Percentiles rank a stretch among this genome's conserved stretches.
These are phyloP conservation scores for Anethum foeniculum DNA, from an alignment of 140 eudicot species.

Conservation along the genomic window DNA sequence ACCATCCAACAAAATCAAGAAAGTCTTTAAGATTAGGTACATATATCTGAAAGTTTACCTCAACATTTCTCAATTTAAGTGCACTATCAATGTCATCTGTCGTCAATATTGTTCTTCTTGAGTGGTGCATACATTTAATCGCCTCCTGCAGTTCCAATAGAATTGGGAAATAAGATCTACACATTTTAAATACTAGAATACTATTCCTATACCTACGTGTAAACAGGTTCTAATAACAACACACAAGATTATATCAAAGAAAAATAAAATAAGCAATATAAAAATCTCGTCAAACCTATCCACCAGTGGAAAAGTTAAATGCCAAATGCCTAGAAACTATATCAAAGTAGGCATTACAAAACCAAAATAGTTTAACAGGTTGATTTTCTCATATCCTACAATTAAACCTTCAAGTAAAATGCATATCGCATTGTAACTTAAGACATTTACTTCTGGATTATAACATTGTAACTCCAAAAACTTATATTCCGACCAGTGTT, in stretches of 20 bases:
- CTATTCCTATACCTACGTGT: background rate
- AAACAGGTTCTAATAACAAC: background rate
- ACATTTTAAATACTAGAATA: background rate
- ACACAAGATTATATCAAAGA: background rate
- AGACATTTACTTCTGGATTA: background rate
- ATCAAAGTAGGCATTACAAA: background rate
- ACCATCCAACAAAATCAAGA: background rate
- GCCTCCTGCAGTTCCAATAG: conserved; percentile 48
- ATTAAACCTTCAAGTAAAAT: background rate
- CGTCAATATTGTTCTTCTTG: conserved; percentile 56
- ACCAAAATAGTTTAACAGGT: background rate
- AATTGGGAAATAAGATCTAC: background rate
- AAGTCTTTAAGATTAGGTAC: background rate
- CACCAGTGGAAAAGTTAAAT: background rate
- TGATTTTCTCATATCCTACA: background rate
- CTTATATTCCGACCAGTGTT: too few species aligned
- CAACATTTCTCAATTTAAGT: conserved; percentile 60
- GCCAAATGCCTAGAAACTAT: background rate
- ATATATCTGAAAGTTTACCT: conserved; percentile 28
- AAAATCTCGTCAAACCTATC: background rate
- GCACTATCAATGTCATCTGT: conserved; percentile 67
- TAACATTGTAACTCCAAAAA: background rate
- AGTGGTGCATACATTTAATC: conserved; percentile 72
- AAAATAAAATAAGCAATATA: background rate
- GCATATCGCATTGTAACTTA: background rate